A percentile compares a stretch with the other conserved stretches of the same genome.
Evolutionary conservation across 345 rosid species (phyloP).

Genomic region (Camelina laxa): DNA sequence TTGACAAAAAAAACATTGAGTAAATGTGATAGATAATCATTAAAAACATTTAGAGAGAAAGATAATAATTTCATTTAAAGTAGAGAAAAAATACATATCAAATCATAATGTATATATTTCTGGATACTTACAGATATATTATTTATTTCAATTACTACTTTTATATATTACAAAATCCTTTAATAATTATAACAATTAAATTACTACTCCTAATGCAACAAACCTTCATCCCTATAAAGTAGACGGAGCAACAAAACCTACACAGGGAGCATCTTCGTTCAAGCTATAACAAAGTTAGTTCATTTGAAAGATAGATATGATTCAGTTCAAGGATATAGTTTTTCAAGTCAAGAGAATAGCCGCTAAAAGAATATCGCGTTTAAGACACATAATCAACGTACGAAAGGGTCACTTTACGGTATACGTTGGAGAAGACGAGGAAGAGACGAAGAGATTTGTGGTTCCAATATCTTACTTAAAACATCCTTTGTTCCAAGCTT

Average conservation of each 20-base stretch:
- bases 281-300: background rate
- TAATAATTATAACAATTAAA: background rate
- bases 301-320: slow-evolving; percentile 15
- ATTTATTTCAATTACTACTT: slow-evolving; percentile 4
- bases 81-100: background rate
- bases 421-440: slow-evolving; percentile 38
- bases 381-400: slow-evolving; percentile 5
- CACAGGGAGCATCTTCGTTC: background rate
- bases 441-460: slow-evolving; percentile 43
- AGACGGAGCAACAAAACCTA: slow-evolving; percentile 8
- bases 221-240: slow-evolving; percentile 23
- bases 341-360: slow-evolving; percentile 10
- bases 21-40: background rate
- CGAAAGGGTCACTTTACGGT: slow-evolving; percentile 30
- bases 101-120: background rate
- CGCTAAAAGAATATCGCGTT: background rate
- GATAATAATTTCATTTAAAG: background rate
- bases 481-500: slow-evolving; percentile 46
- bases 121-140: slow-evolving; percentile 11
- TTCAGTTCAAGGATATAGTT: slow-evolving; percentile 5
- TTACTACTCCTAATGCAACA: slow-evolving; percentile 22
- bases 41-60: background rate
- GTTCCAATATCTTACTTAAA: slow-evolving; percentile 51
- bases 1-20: background rate
- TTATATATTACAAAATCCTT: slow-evolving; percentile 21